These are phyloP conservation scores for Aspergillus nanangensis DNA, from an alignment of 495 filamentous ascomycete genomes.

Conservation along the genomic window DNA sequence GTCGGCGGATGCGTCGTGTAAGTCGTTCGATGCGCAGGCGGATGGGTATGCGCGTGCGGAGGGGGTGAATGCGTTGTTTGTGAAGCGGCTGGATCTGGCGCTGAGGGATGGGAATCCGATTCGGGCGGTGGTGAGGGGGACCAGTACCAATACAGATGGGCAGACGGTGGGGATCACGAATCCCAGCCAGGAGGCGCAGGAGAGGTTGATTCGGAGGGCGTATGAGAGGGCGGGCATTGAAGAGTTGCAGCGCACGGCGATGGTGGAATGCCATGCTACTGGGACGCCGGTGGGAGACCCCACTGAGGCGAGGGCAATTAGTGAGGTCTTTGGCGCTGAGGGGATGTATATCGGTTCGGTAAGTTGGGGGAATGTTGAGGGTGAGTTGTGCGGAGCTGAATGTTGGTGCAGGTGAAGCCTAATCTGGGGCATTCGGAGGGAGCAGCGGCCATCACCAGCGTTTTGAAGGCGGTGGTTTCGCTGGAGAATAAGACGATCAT, in stretches of 20 bases:
- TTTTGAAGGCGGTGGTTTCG: slow-evolving; percentile 53
- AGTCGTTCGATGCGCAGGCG: slow-evolving; percentile 57
- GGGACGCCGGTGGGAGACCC: slow-evolving; percentile 35
- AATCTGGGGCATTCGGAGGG: slow-evolving; percentile 51
- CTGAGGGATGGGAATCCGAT: slow-evolving; percentile 32
- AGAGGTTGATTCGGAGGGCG: slow-evolving; percentile 17
- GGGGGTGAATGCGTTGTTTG: slow-evolving; percentile 29
- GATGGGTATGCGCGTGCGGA: slow-evolving; percentile 67
- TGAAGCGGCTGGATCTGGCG: slow-evolving; percentile 33
- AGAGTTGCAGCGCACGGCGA: slow-evolving; percentile 14
- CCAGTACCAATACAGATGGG: slow-evolving; percentile 35
- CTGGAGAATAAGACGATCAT: slow-evolving; percentile 45
- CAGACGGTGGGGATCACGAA: slow-evolving; percentile 5
- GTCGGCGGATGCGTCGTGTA: slow-evolving; percentile 32
- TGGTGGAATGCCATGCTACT: slow-evolving; percentile 36
- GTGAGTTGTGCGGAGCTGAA: not conserved
- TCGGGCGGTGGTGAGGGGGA: slow-evolving; percentile 37
- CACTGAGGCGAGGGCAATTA: slow-evolving; percentile 38
- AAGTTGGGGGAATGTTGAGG: not conserved
- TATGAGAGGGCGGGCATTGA: slow-evolving; percentile 22
- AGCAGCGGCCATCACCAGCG: slow-evolving; percentile 47
- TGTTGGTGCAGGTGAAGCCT: slow-evolving; percentile 34
- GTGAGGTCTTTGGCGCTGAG: slow-evolving; percentile 32
- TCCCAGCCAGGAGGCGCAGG: slow-evolving; percentile 8
- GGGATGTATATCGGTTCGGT: slow-evolving; percentile 16